phyloP scores from a whole-genome alignment of 306 rosid species.

The Cicer judaicum region DNA sequence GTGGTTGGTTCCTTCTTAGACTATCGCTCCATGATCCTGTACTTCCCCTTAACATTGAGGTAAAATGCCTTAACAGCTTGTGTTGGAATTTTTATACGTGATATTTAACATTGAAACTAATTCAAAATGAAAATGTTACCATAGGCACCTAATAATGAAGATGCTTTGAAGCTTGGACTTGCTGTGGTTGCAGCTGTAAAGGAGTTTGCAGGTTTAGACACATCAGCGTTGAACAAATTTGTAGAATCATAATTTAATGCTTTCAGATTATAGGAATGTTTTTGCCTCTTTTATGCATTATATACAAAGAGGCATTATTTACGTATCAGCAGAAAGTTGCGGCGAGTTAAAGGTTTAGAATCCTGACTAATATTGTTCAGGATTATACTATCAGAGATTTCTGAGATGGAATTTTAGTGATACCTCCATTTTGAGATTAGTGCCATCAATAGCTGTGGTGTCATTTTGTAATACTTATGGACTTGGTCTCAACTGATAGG shows the following conservation, averaged over 20 bases:
- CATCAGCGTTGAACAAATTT: slow-evolving; percentile 78
- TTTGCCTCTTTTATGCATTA: slow-evolving; percentile 39
- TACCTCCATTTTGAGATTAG: slow-evolving; percentile 21
- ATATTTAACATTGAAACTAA: slow-evolving; percentile 36
- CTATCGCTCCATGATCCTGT: slow-evolving; percentile 97
- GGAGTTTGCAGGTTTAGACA: slow-evolving; percentile 76
- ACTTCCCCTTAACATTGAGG: slow-evolving; percentile 97
- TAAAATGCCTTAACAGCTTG: slow-evolving; percentile 40
- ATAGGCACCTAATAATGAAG: slow-evolving; percentile 75
- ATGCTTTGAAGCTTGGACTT: slow-evolving; percentile 76
- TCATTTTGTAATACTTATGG: slow-evolving; percentile 8
- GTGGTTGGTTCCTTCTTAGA: slow-evolving; percentile 96
- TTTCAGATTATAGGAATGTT: slow-evolving; percentile 38
- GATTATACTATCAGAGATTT: slow-evolving; percentile 23
- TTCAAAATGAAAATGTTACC: slow-evolving; percentile 23
- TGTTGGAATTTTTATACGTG: slow-evolving; percentile 5
- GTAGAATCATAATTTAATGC: slow-evolving; percentile 52
- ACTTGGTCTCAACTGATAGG: background rate
- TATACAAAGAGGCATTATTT: slow-evolving; percentile 31
- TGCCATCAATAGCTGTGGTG: slow-evolving; percentile 3
- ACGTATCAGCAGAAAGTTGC: slow-evolving; percentile 28
- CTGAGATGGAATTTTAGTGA: slow-evolving; percentile 6
- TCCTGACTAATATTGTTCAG: background rate
- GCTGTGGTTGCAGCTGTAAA: slow-evolving; percentile 66
- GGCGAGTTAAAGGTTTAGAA: slow-evolving; percentile 36